Conservation (phyloP, 2,329 filamentous ascomycete species). For the Colletotrichum acutatum region DNA sequence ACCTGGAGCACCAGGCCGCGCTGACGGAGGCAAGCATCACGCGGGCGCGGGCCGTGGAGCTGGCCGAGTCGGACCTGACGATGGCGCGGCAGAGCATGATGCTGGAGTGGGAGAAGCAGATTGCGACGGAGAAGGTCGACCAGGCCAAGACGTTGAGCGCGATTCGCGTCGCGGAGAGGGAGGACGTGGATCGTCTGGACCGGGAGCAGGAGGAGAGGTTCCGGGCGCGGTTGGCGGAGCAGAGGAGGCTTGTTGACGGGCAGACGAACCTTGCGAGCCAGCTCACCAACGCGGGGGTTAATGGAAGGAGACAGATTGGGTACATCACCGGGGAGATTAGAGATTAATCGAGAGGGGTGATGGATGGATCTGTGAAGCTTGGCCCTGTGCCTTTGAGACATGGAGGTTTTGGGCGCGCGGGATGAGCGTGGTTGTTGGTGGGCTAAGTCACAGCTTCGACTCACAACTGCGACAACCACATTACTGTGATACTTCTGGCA, state of each 20-base stretch:
- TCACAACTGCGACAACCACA: neutral
- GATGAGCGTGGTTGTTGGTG: neutral
- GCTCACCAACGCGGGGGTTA: conserved; percentile 44
- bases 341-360: conserved; percentile 40
- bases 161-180: conserved; percentile 60
- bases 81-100: conserved; percentile 54
- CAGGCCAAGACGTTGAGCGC: conserved; percentile 62
- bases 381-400: neutral
- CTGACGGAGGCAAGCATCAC: conserved; percentile 58
- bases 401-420: too few species aligned
- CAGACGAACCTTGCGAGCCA: conserved; percentile 52
- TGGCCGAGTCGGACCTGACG: conserved; percentile 59
- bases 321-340: conserved; percentile 63
- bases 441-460: neutral
- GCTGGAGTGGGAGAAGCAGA: conserved; percentile 60
- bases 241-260: conserved; percentile 61
- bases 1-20: conserved; percentile 58
- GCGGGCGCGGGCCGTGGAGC: conserved; percentile 56
- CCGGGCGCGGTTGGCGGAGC: conserved; percentile 58
- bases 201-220: conserved; percentile 57
- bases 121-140: conserved; percentile 57
- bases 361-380: neutral
- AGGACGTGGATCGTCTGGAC: conserved; percentile 62
- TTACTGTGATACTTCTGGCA: neutral
- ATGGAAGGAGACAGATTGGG: conserved; percentile 63